Base-by-base conservation (phyloP, 495 filamentous ascomycete species). In the Neurospora intermedia region DNA sequence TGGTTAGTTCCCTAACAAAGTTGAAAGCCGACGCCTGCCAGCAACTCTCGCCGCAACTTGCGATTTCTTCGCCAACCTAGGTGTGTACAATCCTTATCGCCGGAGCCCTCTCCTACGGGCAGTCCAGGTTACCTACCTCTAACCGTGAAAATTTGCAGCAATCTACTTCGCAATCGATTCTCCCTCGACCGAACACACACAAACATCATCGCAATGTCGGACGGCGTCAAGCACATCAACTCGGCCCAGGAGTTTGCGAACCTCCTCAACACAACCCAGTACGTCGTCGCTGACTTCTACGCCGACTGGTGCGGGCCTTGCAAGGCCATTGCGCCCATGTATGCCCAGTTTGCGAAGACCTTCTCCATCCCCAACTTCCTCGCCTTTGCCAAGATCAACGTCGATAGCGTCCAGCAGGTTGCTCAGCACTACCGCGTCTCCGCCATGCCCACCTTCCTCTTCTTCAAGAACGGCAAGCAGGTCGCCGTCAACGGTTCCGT, bases 391-490 rank as follows among this genome's bases (percentile, higher is more conserved):
- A 90, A 90, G 79, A 83, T 89, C 76, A 81, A 91, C 81, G 88
- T 90, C 54, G 89, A 90, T 78, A 74, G 71, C 38, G 83, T 83
- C 62, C 81, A 83, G 71, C 84, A 85, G 20, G 79, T 87, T 62
- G 87, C 89, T 16, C 72, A 80, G 16, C 77, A 80, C 48, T 87
- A 88, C 77, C 78, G 80, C 59, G 79, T 91, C 54, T 74, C 79
- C 69, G 91, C 90, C 69, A 91, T 93, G 88, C 94, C 94, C 3
- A 96, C 94, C 54, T 97, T 97, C 83, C 85, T 97, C 74, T 90
- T 97, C 79, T 94, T 97, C 85, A 91, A 96, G 82, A 87, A 91
- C 70, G 88, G 90, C 72, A 85, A 87, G 70, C 87, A 90, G 75
- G 88, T 91, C 73, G 87, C 94, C 59, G 87, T 85, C 73, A 92